Evolutionary conservation across 2,329 filamentous ascomycete species (phyloP).

Genomic region (Phialophora chinensis): DNA sequence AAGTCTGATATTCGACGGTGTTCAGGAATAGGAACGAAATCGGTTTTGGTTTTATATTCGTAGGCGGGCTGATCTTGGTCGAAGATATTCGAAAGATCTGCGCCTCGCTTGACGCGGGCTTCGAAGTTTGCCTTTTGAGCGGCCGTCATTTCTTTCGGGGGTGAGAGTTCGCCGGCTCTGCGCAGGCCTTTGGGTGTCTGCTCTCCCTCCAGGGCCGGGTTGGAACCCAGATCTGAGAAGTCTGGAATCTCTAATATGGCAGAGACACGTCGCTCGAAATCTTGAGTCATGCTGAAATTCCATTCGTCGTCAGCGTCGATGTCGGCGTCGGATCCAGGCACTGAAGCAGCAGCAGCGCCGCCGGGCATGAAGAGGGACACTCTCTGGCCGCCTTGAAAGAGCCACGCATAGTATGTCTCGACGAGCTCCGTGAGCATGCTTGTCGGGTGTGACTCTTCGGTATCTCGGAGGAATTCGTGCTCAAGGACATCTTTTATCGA

Average conservation of each 20-base stretch:
- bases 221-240: constrained; percentile 49
- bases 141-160: constrained; percentile 47
- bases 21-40: constrained; percentile 53
- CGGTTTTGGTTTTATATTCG: constrained; percentile 61
- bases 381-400: constrained; percentile 55
- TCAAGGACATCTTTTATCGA: constrained; percentile 54
- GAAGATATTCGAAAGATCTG: constrained; percentile 63
- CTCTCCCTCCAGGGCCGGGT: constrained; percentile 52
- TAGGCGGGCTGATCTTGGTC: constrained; percentile 63
- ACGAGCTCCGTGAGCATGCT: constrained; percentile 53
- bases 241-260: constrained; percentile 47
- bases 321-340: constrained; percentile 49
- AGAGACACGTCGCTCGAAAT: constrained; percentile 61
- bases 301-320: constrained; percentile 61
- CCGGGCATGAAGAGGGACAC: constrained; percentile 65
- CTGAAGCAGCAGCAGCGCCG: constrained; percentile 63
- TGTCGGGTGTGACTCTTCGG: constrained; percentile 53
- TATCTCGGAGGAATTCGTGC: constrained; percentile 53
- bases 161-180: constrained; percentile 29
- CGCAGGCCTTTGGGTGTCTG: constrained; percentile 43
- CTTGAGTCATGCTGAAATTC: constrained; percentile 69
- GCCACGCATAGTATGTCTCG: constrained; percentile 56
- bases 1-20: constrained; percentile 60
- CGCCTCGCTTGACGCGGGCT: constrained; percentile 62
- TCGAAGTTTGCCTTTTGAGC: constrained; percentile 61